Percentiles rank a stretch among this genome's conserved stretches.
phyloP scores from a whole-genome alignment of 75 land plant species.

The Selaginella moellendorffii region DNA sequence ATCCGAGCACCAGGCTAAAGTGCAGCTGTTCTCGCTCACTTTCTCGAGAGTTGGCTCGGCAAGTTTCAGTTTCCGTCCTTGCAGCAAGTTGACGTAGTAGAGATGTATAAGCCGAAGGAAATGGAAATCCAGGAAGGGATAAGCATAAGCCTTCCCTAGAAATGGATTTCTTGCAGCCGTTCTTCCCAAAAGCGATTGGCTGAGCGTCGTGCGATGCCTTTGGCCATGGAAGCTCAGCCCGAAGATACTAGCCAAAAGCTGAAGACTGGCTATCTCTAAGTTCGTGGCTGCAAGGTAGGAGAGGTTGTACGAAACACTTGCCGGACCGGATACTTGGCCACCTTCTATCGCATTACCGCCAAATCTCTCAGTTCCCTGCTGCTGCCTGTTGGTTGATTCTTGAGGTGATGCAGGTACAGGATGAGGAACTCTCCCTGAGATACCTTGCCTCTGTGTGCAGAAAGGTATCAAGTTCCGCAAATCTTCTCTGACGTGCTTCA shows the following conservation, averaged over 20 bases:
- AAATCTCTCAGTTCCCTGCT: neutral
- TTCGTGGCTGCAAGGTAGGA: neutral
- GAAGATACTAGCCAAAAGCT: slow-evolving; percentile 20
- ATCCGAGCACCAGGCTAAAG: neutral
- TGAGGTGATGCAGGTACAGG: too few species aligned
- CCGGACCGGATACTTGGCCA: neutral
- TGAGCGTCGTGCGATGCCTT: neutral
- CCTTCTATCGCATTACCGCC: neutral
- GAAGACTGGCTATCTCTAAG: slow-evolving; percentile 14
- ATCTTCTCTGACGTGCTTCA: neutral
- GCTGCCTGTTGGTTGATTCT: neutral
- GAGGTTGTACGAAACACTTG: neutral
- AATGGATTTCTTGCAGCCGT: slow-evolving; percentile 11
- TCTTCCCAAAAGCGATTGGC: too few species aligned
- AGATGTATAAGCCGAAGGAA: slow-evolving; percentile 13
- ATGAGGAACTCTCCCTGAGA: neutral
- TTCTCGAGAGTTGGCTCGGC: neutral
- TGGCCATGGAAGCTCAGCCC: slow-evolving; percentile 13
- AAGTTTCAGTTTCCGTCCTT: neutral
- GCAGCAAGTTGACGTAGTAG: slow-evolving; percentile 1
- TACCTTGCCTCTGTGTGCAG: neutral
- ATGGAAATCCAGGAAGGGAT: slow-evolving; percentile 19
- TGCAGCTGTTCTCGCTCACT: neutral
- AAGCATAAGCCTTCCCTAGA: slow-evolving; percentile 12
- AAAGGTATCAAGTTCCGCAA: neutral